These are phyloP conservation scores for Saccharomycopsis synnaedendra DNA, from an alignment of 805 yeast genomes.

Conservation along the genomic window DNA sequence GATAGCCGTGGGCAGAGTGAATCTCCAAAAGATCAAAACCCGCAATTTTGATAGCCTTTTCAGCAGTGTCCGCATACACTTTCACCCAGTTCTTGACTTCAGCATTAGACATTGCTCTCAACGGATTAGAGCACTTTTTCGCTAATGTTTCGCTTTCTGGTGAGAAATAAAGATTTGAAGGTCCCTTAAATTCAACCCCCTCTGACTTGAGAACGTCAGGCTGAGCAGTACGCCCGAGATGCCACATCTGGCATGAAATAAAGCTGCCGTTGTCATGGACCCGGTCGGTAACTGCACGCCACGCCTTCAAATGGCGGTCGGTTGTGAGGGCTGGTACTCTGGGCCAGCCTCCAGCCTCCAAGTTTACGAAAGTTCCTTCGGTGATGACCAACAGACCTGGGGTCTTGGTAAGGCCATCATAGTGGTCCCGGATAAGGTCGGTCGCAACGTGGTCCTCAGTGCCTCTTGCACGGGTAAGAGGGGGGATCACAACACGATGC, in stretches of 20 bases:
- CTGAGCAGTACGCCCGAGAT: slow-evolving; percentile 33
- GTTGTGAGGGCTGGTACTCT: slow-evolving; percentile 40
- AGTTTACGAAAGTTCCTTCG: slow-evolving; percentile 44
- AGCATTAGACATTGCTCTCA: slow-evolving; percentile 25
- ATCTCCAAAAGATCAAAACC: slow-evolving; percentile 54
- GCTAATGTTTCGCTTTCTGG: slow-evolving; percentile 29
- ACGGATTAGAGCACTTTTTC: slow-evolving; percentile 21
- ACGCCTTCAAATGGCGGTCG: slow-evolving; percentile 35
- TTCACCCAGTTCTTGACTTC: slow-evolving; percentile 31
- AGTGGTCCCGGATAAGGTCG: slow-evolving; percentile 38
- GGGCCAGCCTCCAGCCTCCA: slow-evolving; percentile 29
- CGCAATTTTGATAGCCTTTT: slow-evolving; percentile 32
- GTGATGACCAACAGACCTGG: slow-evolving; percentile 53
- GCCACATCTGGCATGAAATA: slow-evolving; percentile 42
- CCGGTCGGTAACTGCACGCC: slow-evolving; percentile 37
- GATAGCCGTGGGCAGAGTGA: slow-evolving; percentile 61
- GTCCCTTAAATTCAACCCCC: slow-evolving; percentile 28
- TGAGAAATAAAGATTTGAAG: slow-evolving; percentile 26
- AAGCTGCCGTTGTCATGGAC: slow-evolving; percentile 41
- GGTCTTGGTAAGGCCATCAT: slow-evolving; percentile 39
- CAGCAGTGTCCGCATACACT: slow-evolving; percentile 31
- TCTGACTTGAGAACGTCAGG: slow-evolving; percentile 27
- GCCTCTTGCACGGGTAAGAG: slow-evolving; percentile 37
- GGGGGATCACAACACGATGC: slow-evolving; percentile 36
- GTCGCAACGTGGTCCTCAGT: slow-evolving; percentile 30